These are phyloP conservation scores for Lophiostoma macrostomum DNA, from an alignment of 495 filamentous ascomycete genomes.

Conservation along the genomic window DNA sequence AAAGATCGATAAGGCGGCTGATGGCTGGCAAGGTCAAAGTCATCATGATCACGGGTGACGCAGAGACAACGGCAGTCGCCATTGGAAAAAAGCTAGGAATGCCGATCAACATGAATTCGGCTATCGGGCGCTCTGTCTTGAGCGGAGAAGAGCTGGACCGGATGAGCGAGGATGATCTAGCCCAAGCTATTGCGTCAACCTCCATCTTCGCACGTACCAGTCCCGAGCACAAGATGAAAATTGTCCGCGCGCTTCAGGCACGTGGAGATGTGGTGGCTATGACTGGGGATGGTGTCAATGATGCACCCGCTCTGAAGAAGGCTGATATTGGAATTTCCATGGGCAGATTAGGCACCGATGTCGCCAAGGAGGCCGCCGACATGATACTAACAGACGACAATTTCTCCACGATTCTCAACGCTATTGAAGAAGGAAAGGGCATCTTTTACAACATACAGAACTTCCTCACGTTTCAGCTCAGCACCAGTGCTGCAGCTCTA, in stretches of 20 bases:
- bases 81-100: conserved; percentile 93
- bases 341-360: conserved; percentile 92
- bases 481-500: conserved; percentile 91
- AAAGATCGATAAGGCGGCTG: conserved; percentile 81
- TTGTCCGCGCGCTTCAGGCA: conserved; percentile 83
- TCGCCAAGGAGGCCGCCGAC: conserved; percentile 98
- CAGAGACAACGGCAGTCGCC: conserved; percentile 88
- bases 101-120: conserved; percentile 53
- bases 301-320: conserved; percentile 94
- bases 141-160: conserved; percentile 85
- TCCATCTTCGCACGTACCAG: conserved; percentile 95
- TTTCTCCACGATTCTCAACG: conserved; percentile 92
- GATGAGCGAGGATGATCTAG: conserved; percentile 81
- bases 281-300: conserved; percentile 98
- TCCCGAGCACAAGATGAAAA: conserved; percentile 97
- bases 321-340: conserved; percentile 98
- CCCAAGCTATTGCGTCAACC: conserved; percentile 77
- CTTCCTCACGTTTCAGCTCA: conserved; percentile 97
- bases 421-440: conserved; percentile 97
- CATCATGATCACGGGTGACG: conserved; percentile 98
- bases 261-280: conserved; percentile 97
- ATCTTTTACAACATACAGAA: conserved; percentile 99
- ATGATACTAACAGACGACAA: conserved; percentile 99
- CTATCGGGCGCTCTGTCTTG: conserved; percentile 60
- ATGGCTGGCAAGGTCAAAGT: conserved; percentile 93